Evolutionary conservation across 257 asterid genomes (phyloP), one percentile per base, ranked within the genome.

Genomic region (Echites panduratus): DNA sequence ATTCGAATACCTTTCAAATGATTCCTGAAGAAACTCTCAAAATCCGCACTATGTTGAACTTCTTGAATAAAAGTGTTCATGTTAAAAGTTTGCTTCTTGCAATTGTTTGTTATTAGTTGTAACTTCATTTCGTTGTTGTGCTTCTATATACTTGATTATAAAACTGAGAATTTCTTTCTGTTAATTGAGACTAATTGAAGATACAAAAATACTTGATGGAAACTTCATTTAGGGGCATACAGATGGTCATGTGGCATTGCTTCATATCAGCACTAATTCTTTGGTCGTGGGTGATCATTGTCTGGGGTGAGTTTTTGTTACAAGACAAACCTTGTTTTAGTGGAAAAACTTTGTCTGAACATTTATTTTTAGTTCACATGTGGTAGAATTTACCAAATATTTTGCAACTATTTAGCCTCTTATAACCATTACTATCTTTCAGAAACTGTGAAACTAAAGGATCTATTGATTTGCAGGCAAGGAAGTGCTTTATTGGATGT

Each of bases 211-310:
- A 68, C 44, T 71, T 38, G 76, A 71, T 48, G 41, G 71, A 61
- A 70, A 72, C 66, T 49, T 78, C 45, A 57, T 76, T 76, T 79
- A 94, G 99, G 99, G 99, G 79, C 98, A 94, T 82, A 91, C 99
- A 52, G 99, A 94, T 77, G 97, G 99, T 70, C 99, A 94, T 77
- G 68, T 91, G 89, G 96, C 87, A 52, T 66, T 94, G 80, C 96
- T 91, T 82, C 96, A 94, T 81, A 88, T 88, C 77, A 76, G 82
- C 81, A 86, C 98, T 59, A 88, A 94, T 83, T 84, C 99, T 4
- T 77, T 94, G 89, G 85, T 91, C 70, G 98, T 87, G 47, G 99
- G 99, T 59, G 98, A 94, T 86, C 99, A 94, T 78, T 94, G 99
- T 72, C 88, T 94, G 68, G 99, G 99, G 99, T 91, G 87, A 79